Evolutionary conservation across 805 yeast species (phyloP).

Genomic region (Wickerhamiella spandovensis): DNA sequence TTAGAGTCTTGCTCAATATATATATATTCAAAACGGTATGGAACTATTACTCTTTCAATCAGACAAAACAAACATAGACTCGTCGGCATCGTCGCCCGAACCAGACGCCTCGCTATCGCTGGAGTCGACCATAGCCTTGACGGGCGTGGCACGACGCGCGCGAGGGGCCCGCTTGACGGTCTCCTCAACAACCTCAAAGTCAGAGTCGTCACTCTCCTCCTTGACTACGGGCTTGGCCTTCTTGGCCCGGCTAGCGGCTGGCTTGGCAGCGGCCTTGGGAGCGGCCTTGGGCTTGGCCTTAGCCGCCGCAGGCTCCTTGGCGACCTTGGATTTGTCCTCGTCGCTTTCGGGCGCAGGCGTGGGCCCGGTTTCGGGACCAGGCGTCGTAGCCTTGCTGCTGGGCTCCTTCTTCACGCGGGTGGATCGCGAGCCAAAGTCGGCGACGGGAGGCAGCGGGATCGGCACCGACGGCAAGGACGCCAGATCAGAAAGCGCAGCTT

Average conservation of each 20-base stretch:
- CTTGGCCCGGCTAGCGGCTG: constrained; percentile 2
- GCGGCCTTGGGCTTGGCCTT: neutral
- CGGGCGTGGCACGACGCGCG: constrained; percentile 2
- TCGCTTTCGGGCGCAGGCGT: constrained; percentile 6
- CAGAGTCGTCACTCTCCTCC: constrained; percentile 7
- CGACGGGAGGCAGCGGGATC: constrained; percentile 16
- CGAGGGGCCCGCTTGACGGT: neutral
- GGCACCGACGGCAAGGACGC: neutral
- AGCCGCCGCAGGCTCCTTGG: neutral
- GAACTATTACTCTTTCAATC: too few relatives aligned
- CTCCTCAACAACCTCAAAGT: neutral
- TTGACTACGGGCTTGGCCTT: neutral
- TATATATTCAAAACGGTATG: too few relatives aligned
- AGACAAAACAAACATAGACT: constrained; percentile 5
- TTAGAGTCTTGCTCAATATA: neutral
- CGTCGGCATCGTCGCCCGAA: neutral
- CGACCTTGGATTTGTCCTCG: constrained; percentile 5
- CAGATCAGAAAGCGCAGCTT: neutral
- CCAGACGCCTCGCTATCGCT: neutral
- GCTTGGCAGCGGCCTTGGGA: constrained; percentile 1
- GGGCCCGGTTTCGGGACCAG: constrained; percentile 3
- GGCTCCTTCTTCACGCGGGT: constrained; percentile 6
- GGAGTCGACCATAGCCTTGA: neutral
- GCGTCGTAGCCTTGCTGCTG: constrained; percentile 2
- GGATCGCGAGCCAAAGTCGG: constrained; percentile 8